Evolutionary conservation across 495 filamentous ascomycete species (phyloP).

Genomic region (Daldinia grandis): DNA sequence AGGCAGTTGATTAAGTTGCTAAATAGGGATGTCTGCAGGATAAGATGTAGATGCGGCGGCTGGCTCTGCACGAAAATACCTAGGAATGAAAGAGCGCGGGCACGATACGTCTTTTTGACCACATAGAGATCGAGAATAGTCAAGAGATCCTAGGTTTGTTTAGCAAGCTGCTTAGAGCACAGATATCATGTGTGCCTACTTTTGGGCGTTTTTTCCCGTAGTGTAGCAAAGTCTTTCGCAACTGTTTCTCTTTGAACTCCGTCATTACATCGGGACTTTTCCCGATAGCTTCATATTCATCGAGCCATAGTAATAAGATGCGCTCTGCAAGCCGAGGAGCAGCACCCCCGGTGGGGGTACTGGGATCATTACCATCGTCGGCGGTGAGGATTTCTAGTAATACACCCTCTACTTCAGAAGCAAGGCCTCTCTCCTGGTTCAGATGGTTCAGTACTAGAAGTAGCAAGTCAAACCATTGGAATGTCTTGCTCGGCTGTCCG

Average conservation of each 20-base stretch:
- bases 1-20: slow-evolving; percentile 72
- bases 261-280: slow-evolving; percentile 52
- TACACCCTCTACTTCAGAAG: slow-evolving; percentile 64
- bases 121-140: slow-evolving; percentile 66
- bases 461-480: slow-evolving; percentile 74
- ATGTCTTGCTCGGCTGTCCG: slow-evolving; percentile 58
- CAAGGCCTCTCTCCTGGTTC: slow-evolving; percentile 65
- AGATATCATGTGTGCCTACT: slow-evolving; percentile 48
- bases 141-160: slow-evolving; percentile 65
- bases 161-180: slow-evolving; percentile 22
- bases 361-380: slow-evolving; percentile 61
- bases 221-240: slow-evolving; percentile 61
- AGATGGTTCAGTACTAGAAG: slow-evolving; percentile 66
- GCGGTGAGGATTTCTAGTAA: slow-evolving; percentile 66
- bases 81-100: slow-evolving; percentile 65
- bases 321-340: slow-evolving; percentile 59
- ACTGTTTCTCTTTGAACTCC: slow-evolving; percentile 63
- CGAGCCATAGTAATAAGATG: slow-evolving; percentile 68
- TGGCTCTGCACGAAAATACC: slow-evolving; percentile 71
- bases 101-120: slow-evolving; percentile 64
- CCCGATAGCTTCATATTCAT: slow-evolving; percentile 56
- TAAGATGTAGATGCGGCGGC: slow-evolving; percentile 75
- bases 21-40: slow-evolving; percentile 71
- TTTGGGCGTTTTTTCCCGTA: slow-evolving; percentile 74
- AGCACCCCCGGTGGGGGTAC: slow-evolving; percentile 51